These are phyloP conservation scores for Pharnaceum exiguum DNA, from an alignment of 148 eudicot genomes.

Conservation along the genomic window DNA sequence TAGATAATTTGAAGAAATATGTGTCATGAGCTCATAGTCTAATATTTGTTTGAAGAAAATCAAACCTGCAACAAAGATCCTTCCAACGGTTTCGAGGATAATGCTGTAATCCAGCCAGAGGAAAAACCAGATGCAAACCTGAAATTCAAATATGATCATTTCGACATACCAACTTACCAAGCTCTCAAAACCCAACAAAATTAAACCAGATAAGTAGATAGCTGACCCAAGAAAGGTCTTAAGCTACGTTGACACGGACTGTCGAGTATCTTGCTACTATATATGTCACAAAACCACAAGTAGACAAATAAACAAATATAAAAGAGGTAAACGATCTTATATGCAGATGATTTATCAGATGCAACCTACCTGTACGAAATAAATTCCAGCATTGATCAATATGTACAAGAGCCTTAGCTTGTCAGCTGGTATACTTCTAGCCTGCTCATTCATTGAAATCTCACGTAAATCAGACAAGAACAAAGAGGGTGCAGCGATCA, in stretches of 20 bases:
- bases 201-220: too few species aligned
- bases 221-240: too few species aligned
- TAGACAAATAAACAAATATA: background rate
- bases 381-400: constrained; percentile 56
- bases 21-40: background rate
- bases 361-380: constrained; percentile 63
- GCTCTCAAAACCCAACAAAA: too few species aligned
- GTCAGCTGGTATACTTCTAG: constrained; percentile 79
- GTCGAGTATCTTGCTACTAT: too few species aligned
- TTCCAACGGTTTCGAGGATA: constrained; percentile 49
- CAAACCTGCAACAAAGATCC: constrained; percentile 82
- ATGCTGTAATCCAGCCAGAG: constrained; percentile 59
- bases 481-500: background rate
- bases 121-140: constrained; percentile 80
- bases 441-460: constrained; percentile 47
- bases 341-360: background rate
- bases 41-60: background rate
- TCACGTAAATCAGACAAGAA: background rate
- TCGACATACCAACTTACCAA: too few species aligned
- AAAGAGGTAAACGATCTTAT: background rate
- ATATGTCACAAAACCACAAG: background rate
- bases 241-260: too few species aligned
- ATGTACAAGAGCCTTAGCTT: constrained; percentile 58
- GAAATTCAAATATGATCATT: constrained; percentile 19
- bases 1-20: background rate